A percentile compares a stretch with the other conserved stretches of the same genome.
Conservation (phyloP, 2,329 filamentous ascomycete genomes). For the Colletotrichum sp. region DNA sequence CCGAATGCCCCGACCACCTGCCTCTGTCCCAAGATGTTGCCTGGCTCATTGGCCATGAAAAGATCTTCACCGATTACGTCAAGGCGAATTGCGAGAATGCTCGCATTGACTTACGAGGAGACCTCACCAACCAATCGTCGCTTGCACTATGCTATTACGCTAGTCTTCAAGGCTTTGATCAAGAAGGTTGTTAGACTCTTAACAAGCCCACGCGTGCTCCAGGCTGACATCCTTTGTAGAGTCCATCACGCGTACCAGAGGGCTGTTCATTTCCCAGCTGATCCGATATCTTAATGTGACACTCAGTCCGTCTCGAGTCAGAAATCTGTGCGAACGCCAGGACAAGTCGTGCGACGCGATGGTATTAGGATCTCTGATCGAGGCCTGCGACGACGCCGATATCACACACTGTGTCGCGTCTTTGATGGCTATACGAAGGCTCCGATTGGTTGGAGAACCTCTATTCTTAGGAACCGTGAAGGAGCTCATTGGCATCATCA, state of each 20-base stretch:
- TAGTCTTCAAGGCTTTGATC: not conserved
- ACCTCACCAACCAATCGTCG: not conserved
- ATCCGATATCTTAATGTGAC: not conserved
- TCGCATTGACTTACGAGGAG: not conserved
- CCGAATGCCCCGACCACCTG: not conserved
- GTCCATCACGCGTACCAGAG: not conserved
- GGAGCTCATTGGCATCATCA: not conserved
- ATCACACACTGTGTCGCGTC: not conserved
- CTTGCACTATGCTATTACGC: not conserved
- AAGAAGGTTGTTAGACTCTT: not conserved
- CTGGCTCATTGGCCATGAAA: not conserved
- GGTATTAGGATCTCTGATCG: not conserved
- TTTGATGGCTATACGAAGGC: not conserved
- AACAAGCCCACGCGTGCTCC: not conserved
- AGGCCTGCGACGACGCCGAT: not conserved
- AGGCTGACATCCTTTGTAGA: not conserved
- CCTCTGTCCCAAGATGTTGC: not conserved
- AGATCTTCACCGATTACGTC: not conserved
- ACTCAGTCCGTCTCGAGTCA: not conserved
- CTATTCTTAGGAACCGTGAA: not conserved
- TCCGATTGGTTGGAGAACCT: not conserved
- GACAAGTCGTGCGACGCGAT: not conserved
- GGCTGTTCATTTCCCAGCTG: not conserved
- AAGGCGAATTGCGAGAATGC: not conserved
- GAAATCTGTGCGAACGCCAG: not conserved